Evolutionary conservation across 2,329 filamentous ascomycete genomes (phyloP), one percentile per base, ranked within the genome.

Genomic region (Blumeriella jaapii): DNA sequence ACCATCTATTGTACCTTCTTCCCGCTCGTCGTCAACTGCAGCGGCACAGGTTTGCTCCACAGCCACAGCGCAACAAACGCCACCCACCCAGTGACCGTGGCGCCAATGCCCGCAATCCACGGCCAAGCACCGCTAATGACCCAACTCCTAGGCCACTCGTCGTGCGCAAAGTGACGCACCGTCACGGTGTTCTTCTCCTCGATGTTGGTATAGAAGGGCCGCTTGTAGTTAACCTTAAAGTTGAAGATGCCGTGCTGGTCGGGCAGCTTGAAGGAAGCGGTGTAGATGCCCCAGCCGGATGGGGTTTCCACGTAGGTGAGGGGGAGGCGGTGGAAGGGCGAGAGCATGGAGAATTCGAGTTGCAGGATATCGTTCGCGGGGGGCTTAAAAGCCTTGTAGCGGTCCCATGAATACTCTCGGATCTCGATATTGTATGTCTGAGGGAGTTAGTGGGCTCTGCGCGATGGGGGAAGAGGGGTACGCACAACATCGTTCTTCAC

Each of bases 181-280:
- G 87, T 93, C 34, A 96, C 87, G 14, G 89, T 91, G 50, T 78
- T 74, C 74, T 96, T 96, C 67, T 95, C 86, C 56, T 95, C 87
- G 34, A 98, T 59, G 57, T 78, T 81, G 53, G 77, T 91, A 49
- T 93, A 63, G 68, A 95, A 93, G 1, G 89, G 86, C 5, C 91
- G 78, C 68, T 93, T 93, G 71, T 96, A 95, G 69, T 95, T 93
- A 60, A 96, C 71, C 56, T 79, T 76, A 71, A 98, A 96, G 65
- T 93, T 93, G 71, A 96, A 98, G 62, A 98, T 95, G 56, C 91
- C 91, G 64, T 98, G 91, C 62, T 98, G 91, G 59, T 98, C 91
- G 4, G 91, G 91, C 3, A 89, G 71, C 45, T 69, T 81, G 62
- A 98, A 95, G 15, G 73, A 69, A 29, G 73, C 69, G 44, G 71